phyloP scores from a whole-genome alignment of 495 filamentous ascomycete genomes.

The Hypoxylon fragiforme region DNA sequence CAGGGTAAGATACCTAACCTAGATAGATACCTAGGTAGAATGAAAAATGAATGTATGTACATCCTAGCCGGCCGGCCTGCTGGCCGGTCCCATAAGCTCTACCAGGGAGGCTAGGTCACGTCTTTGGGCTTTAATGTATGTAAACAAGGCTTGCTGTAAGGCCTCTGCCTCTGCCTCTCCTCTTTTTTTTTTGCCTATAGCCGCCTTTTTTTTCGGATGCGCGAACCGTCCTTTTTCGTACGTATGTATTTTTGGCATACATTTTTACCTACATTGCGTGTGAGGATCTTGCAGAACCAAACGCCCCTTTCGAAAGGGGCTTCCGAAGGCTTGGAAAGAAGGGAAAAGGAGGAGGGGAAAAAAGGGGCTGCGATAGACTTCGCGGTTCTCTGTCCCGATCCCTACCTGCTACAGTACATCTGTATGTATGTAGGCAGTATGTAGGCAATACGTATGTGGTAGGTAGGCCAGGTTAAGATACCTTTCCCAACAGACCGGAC shows the following conservation, averaged over 20 bases:
- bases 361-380: conserved; percentile 12
- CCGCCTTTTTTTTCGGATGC: conserved; percentile 17
- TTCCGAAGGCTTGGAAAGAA: conserved; percentile 20
- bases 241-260: neutral
- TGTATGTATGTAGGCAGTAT: too few species aligned
- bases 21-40: too few species aligned
- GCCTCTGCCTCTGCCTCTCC: too few species aligned
- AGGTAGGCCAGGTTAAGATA: too few species aligned
- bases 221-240: conserved; percentile 15
- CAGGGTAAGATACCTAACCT: conserved; percentile 12
- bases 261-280: neutral
- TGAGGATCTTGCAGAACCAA: conserved; percentile 8
- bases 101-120: too few species aligned
- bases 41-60: neutral
- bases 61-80: conserved; percentile 14
- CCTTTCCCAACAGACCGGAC: conserved; percentile 22
- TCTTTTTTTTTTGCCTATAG: conserved; percentile 21
- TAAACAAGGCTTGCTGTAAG: conserved; percentile 31
- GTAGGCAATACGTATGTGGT: too few species aligned
- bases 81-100: conserved; percentile 12
- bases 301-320: conserved; percentile 7
- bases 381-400: conserved; percentile 6
- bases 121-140: conserved; percentile 15
- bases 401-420: too few species aligned
- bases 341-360: neutral